Base-by-base conservation (phyloP, 352 stramenopile species). In the Thraustochytrium striatum region DNA sequence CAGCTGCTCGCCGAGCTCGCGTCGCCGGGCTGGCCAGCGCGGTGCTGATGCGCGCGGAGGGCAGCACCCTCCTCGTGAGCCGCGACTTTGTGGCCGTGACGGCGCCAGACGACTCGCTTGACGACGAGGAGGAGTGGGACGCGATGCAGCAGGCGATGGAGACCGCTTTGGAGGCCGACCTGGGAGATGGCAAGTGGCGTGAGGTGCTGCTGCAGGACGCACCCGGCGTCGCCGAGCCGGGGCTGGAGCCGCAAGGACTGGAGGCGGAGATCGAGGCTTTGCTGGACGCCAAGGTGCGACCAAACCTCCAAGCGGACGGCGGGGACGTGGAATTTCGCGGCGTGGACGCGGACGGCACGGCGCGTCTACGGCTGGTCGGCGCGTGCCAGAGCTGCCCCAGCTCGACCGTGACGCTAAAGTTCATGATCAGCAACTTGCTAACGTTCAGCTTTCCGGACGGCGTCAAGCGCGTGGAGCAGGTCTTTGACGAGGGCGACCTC, bases 281-380 rank as follows among this genome's bases (percentile, higher is more conserved):
- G 1, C 61, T 80, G 2, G 70, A 80, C 13, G 30, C 44, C 11
- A 21, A 47, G 41, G 53, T 80, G 32, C 8, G 61, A 8, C 70
- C 70, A 3, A 75, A 80, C 41, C 35, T 80, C 19, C 58, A 43
- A 19, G 78, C 38, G 39, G 70, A 80, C 38, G 70, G 70, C 38
- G 70, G 70, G 16, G 70, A 80, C 62, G 58, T 80, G 16, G 70
- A 80, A 32, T 69, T 62, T 33, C 61, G 70, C 53, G 70, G 70
- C 30, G 53, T 80, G 2, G 55, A 80, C 35, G 39, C 47, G 32
- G 55, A 53, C 8, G 70, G 70, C 19, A 72, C 58, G 7, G 55
- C 78, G 30, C 57, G 78, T n/a, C 57, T 80, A 25, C 57, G 70
- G n/a, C 44, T 80, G 7, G 57, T 80, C 43, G 70, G 70, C 53